phyloP scores from a whole-genome alignment of 1,284 basidiomycete genomes.

The Sutorius eximius region DNA sequence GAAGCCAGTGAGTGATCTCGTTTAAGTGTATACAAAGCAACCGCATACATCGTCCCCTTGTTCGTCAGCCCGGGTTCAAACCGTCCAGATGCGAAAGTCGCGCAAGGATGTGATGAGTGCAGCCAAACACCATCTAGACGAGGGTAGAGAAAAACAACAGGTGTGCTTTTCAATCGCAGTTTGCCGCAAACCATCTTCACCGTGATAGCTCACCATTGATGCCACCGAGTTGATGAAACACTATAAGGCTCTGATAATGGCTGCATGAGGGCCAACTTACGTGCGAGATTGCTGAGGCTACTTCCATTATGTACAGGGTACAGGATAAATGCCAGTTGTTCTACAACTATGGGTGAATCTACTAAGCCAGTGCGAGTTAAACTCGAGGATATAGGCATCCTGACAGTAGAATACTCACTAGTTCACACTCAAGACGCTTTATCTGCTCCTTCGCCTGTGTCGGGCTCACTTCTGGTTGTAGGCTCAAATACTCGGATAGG shows the following conservation, averaged over 20 bases:
- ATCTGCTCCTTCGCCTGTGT: constrained; percentile 7
- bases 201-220: constrained; percentile 40
- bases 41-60: constrained; percentile 9
- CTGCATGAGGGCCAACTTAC: constrained; percentile 14
- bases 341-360: constrained; percentile 13
- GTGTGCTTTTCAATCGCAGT: constrained; percentile 19
- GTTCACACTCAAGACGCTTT: constrained; percentile 25
- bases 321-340: not conserved
- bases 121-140: constrained; percentile 40
- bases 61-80: constrained; percentile 38
- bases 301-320: constrained; percentile 1
- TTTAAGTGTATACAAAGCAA: not conserved
- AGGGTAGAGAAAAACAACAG: constrained; percentile 44
- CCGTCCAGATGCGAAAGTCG: constrained; percentile 35
- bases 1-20: constrained; percentile 35
- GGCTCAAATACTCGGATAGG: constrained; percentile 85
- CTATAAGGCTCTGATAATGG: constrained; percentile 43
- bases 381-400: not conserved
- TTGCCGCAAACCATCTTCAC: constrained; percentile 2
- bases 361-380: constrained; percentile 20
- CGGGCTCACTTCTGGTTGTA: constrained; percentile 46
- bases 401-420: constrained; percentile 22
- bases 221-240: constrained; percentile 45
- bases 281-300: not conserved
- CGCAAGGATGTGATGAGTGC: constrained; percentile 38